Conservation (phyloP, 1,284 basidiomycete species). For the Microbotryum scabiosae region DNA sequence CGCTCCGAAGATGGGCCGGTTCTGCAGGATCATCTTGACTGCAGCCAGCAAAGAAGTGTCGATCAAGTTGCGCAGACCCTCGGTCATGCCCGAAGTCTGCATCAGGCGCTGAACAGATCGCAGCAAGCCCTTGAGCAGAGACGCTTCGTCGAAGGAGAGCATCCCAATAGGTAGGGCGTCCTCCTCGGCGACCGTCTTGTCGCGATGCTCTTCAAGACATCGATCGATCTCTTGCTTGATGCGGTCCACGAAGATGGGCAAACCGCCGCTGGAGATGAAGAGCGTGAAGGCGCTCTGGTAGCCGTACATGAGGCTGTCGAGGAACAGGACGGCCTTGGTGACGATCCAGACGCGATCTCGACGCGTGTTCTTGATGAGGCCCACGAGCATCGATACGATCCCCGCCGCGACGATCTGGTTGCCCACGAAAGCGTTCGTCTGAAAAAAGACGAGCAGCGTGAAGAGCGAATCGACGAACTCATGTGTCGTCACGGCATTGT, state of each 20-base stretch:
- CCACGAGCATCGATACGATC: conserved; percentile 76
- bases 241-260: conserved; percentile 73
- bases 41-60: conserved; percentile 81
- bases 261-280: conserved; percentile 75
- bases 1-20: conserved; percentile 74
- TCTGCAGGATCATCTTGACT: conserved; percentile 78
- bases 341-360: conserved; percentile 57
- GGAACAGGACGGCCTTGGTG: conserved; percentile 69
- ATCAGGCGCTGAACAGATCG: conserved; percentile 94
- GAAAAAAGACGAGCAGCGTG: conserved; percentile 78
- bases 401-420: conserved; percentile 98
- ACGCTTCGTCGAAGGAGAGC: conserved; percentile 39
- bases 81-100: conserved; percentile 85
- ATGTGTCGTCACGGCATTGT: conserved; percentile 49
- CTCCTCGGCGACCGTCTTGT: conserved; percentile 46
- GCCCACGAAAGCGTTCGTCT: conserved; percentile 71
- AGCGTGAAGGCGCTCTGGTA: conserved; percentile 79
- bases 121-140: conserved; percentile 75
- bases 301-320: conserved; percentile 87
- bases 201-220: conserved; percentile 53
- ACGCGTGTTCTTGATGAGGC: conserved; percentile 69
- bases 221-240: conserved; percentile 72
- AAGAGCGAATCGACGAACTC: conserved; percentile 79
- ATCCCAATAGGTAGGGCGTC: conserved; percentile 35
- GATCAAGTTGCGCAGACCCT: conserved; percentile 88